Evolutionary conservation across 768 basidiomycete genomes (phyloP).

Genomic region (Phanerodontia chrysosporium): DNA sequence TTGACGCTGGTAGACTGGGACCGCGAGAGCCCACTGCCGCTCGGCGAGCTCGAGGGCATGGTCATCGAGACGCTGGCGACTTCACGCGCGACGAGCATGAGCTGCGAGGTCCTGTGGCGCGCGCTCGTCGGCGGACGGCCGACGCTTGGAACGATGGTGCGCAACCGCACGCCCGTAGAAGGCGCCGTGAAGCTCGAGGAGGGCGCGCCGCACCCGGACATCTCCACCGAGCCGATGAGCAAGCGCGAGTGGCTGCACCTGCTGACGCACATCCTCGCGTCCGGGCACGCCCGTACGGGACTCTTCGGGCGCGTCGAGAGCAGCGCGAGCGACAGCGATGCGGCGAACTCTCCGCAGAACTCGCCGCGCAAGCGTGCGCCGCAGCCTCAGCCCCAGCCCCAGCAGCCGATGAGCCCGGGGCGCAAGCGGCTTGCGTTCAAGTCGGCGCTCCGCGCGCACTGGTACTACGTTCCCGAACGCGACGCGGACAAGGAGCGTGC

Average conservation of each 20-base stretch:
- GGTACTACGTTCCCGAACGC: conserved; percentile 74
- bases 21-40: conserved; percentile 5
- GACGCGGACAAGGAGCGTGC: conserved; percentile 73
- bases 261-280: conserved; percentile 47
- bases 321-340: conserved; percentile 32
- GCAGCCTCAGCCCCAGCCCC: conserved; percentile 24
- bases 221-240: neutral
- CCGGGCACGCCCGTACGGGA: conserved; percentile 42
- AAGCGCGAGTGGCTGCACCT: conserved; percentile 42
- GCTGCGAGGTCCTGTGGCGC: conserved; percentile 49
- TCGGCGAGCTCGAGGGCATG: conserved; percentile 54
- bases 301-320: conserved; percentile 74
- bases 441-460: conserved; percentile 54
- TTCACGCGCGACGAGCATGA: conserved; percentile 66
- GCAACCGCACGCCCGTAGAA: neutral
- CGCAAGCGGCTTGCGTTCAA: conserved; percentile 31
- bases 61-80: conserved; percentile 67
- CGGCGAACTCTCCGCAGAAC: neutral
- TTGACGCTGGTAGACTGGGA: neutral
- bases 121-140: conserved; percentile 52
- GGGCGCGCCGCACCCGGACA: neutral
- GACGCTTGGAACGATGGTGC: conserved; percentile 29
- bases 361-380: neutral
- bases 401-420: neutral
- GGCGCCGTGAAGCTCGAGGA: neutral